Evolutionary conservation across 768 basidiomycete species (phyloP), one percentile per base, ranked within the genome.

Genomic region (Naganishia vishniacii): DNA sequence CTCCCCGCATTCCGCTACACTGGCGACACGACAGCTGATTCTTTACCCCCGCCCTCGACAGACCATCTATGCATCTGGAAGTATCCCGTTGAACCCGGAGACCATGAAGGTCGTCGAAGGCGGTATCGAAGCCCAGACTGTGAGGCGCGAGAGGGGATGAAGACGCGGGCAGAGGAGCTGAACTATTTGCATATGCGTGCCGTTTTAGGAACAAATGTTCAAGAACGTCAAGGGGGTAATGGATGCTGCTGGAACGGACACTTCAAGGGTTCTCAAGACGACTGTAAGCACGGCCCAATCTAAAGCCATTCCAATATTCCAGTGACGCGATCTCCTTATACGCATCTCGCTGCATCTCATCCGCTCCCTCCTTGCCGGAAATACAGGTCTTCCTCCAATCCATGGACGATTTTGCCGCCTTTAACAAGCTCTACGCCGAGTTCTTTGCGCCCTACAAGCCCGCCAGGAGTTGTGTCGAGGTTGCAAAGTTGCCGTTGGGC

Each of bases 391-490:
- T 95, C 80, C 78, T 98, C 75, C 91, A 94, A 77, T 80, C 83
- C 67, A 93, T 98, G 90, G 81, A 89, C 69, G 89, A 99, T 77
- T 98, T 98, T 73, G 84, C 73, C 3, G 79, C 82, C 42, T 84
- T 95, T 71, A 97, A 97, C 76, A 83, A 78, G 16, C 81, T 91
- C 67, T 98, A 95, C 76, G 83, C 83, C 37, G 80, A 83, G 61
- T 87, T 89, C 78, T 97, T 98, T 74, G 91, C 89, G 11, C 82
- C 84, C 32, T 89, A 93, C 80, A 92, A 89, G 78, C 94, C 95
- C 48, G 92, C 95, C 3, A 82, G 95, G 66, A 91, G 91, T 31
- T 85, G 88, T 32, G 89, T 99, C 59, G 91, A 97, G 80, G 80
- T 80, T 34, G 85, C 82, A 8, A 82, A 90, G 47, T 82, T 98